phyloP scores from a whole-genome alignment of 140 eudicot genomes.

The Erigeron philadelphicus region DNA sequence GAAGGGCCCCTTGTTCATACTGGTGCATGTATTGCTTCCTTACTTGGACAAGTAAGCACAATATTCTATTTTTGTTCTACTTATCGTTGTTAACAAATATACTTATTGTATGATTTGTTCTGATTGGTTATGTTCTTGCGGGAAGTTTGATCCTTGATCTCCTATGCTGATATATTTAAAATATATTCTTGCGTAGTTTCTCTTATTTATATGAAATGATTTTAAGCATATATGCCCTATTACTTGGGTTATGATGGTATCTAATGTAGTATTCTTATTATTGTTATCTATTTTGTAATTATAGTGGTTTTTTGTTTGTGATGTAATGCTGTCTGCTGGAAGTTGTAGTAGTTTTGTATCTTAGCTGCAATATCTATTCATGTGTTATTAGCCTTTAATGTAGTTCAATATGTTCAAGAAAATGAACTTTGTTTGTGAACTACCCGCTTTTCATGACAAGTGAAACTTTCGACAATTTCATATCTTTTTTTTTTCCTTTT shows the following conservation, averaged over 20 bases:
- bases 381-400: constrained; percentile 12
- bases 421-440: constrained; percentile 1
- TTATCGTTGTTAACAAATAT: not conserved
- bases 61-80: not conserved
- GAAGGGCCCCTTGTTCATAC: constrained; percentile 99
- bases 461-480: not conserved
- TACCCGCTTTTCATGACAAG: not conserved
- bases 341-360: not conserved
- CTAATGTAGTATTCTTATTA: not conserved
- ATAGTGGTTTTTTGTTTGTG: not conserved
- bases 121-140: not conserved
- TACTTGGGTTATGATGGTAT: constrained; percentile 3
- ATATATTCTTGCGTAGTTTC: not conserved
- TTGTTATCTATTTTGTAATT: constrained; percentile 3
- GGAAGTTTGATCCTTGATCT: too few relatives aligned
- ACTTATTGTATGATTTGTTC: not conserved
- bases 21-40: constrained; percentile 99
- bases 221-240: not conserved
- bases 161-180: not conserved
- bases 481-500: not conserved
- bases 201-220: not conserved
- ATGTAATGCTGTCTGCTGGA: not conserved
- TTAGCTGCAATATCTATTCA: constrained; percentile 4
- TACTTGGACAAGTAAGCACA: constrained; percentile 84
- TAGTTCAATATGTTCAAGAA: constrained; percentile 6